phyloP scores from a whole-genome alignment of 345 rosid genomes.

The Jatropha curcas region DNA sequence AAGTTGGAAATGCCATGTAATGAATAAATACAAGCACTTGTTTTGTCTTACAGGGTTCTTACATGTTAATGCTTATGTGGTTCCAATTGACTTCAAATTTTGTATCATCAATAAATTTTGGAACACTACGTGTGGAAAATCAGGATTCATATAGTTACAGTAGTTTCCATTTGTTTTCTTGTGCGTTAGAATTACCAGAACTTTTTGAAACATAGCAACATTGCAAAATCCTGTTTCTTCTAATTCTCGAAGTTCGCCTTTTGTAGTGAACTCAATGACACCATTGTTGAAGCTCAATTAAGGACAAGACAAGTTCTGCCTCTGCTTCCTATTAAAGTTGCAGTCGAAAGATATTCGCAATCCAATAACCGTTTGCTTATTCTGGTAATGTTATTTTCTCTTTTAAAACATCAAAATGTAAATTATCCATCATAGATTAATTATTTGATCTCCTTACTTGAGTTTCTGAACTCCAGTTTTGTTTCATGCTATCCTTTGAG shows the following conservation, averaged over 20 bases:
- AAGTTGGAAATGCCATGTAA: not conserved
- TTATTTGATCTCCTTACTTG: not conserved
- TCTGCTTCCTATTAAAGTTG: slow-evolving; percentile 41
- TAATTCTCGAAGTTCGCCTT: not conserved
- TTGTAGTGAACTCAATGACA: slow-evolving; percentile 60
- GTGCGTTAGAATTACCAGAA: not conserved
- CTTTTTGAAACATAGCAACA: not conserved
- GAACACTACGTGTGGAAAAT: not conserved
- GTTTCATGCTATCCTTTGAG: not conserved
- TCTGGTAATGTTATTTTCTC: slow-evolving; percentile 35
- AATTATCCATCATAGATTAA: not conserved
- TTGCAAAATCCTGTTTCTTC: not conserved
- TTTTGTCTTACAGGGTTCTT: not conserved
- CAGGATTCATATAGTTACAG: not conserved
- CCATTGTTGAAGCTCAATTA: slow-evolving; percentile 57
- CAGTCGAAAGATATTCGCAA: slow-evolving; percentile 37
- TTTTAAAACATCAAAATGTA: slow-evolving; percentile 4
- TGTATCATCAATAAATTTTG: not conserved
- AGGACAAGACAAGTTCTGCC: slow-evolving; percentile 56
- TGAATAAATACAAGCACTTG: not conserved
- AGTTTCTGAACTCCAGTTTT: slow-evolving; percentile 4
- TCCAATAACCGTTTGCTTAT: slow-evolving; percentile 52
- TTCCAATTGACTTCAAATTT: not conserved
- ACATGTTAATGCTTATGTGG: not conserved
- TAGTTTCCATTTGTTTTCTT: not conserved